Conservation (phyloP, 768 basidiomycete species). For the Boletus reticuloceps region DNA sequence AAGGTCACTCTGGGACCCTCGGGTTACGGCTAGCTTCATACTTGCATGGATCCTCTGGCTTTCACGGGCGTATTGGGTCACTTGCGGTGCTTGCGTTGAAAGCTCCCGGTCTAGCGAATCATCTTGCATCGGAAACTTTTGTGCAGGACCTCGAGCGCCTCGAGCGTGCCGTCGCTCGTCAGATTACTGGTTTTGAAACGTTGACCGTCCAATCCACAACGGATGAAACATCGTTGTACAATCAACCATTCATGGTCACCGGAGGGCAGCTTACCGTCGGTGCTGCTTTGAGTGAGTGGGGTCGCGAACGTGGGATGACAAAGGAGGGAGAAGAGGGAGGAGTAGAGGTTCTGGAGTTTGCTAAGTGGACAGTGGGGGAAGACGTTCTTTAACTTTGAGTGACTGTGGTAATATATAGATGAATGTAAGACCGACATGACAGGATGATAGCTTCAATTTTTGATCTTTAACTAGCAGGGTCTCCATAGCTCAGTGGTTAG, state of each 20-base stretch:
- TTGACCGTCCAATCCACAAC: conserved; percentile 39
- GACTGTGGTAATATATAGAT: no score
- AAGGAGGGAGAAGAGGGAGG: conserved; percentile 30
- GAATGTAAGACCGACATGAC: no score
- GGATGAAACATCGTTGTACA: conserved; percentile 59
- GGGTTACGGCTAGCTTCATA: conserved; percentile 55
- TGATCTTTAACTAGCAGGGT: background rate
- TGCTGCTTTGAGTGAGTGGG: conserved; percentile 50
- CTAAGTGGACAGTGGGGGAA: conserved; percentile 66
- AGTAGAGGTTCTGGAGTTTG: conserved; percentile 47
- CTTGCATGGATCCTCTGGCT: conserved; percentile 52
- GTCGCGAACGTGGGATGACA: conserved; percentile 44
- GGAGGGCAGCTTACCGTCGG: conserved; percentile 48
- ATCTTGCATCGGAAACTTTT: conserved; percentile 49
- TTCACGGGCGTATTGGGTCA: conserved; percentile 59
- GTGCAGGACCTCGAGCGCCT: conserved; percentile 57
- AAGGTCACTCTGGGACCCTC: conserved; percentile 30
- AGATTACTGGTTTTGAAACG: conserved; percentile 83
- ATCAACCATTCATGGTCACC: conserved; percentile 73
- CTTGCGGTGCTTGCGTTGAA: conserved; percentile 56
- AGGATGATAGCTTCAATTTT: no score
- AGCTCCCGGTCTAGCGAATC: conserved; percentile 42
- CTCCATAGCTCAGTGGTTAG: conserved; percentile 47
- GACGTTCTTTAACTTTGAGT: conserved; percentile 3
- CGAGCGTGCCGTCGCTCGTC: conserved; percentile 76